Evolutionary conservation across 1,139 yeast genomes (phyloP).

Genomic region (Saccharomyces hybrid): DNA sequence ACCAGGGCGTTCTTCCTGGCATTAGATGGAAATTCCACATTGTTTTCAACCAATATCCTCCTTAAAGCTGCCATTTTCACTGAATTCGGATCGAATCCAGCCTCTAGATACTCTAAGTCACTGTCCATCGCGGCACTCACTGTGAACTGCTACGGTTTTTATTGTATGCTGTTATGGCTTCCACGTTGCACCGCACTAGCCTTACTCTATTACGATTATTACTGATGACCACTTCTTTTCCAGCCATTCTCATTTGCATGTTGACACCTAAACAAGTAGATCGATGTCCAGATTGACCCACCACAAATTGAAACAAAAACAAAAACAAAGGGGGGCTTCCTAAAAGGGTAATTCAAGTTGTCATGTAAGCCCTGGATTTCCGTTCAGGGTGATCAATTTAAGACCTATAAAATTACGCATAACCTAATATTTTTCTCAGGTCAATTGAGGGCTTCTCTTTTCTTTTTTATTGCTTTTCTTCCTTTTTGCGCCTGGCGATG

Average conservation of each 20-base stretch:
- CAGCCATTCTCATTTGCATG: neutral
- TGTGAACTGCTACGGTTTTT: neutral
- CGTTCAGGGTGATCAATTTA: neutral
- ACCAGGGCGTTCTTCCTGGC: constrained; percentile 60
- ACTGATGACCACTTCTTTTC: neutral
- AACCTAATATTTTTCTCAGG: neutral
- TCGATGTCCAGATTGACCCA: neutral
- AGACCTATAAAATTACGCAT: neutral
- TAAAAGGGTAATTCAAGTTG: neutral
- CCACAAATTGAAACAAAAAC: neutral
- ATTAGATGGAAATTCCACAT: constrained; percentile 48
- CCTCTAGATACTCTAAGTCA: constrained; percentile 3
- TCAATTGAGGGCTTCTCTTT: neutral
- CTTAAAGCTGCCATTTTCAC: constrained; percentile 61
- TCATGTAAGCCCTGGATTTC: neutral
- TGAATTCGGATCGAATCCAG: constrained; percentile 49
- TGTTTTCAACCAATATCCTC: constrained; percentile 49
- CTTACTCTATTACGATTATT: neutral
- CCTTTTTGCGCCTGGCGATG: neutral
- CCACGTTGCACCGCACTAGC: neutral
- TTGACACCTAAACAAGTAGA: neutral
- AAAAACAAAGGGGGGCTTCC: neutral
- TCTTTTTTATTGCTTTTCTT: neutral
- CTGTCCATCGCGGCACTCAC: neutral
- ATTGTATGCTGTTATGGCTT: neutral